Percentiles rank a stretch among this genome's conserved stretches.
phyloP scores from a whole-genome alignment of 2,329 filamentous ascomycete genomes.

The Uncinocarpus reesii region DNA sequence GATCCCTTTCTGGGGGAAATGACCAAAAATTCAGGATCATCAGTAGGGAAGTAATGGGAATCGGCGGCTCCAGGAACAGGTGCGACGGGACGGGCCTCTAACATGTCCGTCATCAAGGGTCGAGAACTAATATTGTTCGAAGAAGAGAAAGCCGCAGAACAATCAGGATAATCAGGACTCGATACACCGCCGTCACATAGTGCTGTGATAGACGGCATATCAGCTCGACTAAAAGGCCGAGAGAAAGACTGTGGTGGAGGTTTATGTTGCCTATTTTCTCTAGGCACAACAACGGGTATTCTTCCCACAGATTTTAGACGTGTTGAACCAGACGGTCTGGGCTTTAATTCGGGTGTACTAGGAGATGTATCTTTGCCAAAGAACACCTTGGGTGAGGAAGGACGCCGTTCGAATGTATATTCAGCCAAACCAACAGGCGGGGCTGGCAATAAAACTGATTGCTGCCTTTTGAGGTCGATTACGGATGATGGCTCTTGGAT shows the following conservation, averaged over 20 bases:
- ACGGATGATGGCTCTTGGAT: slow-evolving; percentile 19
- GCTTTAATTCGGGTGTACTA: slow-evolving; percentile 14
- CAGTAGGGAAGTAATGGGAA: background rate
- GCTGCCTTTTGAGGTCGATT: slow-evolving; percentile 27
- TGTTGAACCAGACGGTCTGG: slow-evolving; percentile 38
- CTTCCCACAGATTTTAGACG: slow-evolving; percentile 72
- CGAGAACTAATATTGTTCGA: background rate
- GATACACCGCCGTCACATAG: slow-evolving; percentile 26
- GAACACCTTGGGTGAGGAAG: slow-evolving; percentile 30
- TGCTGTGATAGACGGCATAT: slow-evolving; percentile 34
- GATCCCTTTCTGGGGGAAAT: slow-evolving; percentile 68
- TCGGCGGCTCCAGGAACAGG: background rate
- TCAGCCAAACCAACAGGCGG: slow-evolving; percentile 30
- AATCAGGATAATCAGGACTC: background rate
- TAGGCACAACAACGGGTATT: slow-evolving; percentile 71
- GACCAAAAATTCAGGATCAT: slow-evolving; percentile 53
- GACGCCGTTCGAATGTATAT: slow-evolving; percentile 22
- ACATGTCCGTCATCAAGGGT: background rate
- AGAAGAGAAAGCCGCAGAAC: background rate
- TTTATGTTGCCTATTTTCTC: slow-evolving; percentile 50
- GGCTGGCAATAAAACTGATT: slow-evolving; percentile 36
- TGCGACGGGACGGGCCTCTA: background rate
- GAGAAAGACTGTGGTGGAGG: slow-evolving; percentile 74
- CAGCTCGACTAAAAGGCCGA: slow-evolving; percentile 56
- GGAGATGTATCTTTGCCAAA: slow-evolving; percentile 23